phyloP scores from a whole-genome alignment of 2,329 filamentous ascomycete species.

The Cordyceps cicadae region DNA sequence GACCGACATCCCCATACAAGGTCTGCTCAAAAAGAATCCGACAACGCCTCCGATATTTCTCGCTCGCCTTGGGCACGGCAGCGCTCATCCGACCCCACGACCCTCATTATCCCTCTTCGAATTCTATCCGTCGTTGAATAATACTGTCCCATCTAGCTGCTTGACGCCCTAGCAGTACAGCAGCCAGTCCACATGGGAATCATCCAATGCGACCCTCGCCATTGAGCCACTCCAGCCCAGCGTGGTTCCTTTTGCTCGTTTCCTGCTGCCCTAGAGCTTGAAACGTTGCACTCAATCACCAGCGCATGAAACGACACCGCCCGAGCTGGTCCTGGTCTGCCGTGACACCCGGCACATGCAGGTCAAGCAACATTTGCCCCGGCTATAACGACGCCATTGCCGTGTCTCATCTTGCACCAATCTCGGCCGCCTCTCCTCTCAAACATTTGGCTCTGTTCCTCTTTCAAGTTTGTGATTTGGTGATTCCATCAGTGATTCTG shows the following conservation, averaged over 20 bases:
- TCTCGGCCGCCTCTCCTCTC: not conserved
- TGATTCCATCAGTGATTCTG: not conserved
- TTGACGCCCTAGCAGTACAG: not conserved
- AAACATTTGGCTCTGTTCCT: not conserved
- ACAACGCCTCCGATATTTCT: not conserved
- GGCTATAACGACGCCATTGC: not conserved
- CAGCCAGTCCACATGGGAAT: slow-evolving; percentile 2
- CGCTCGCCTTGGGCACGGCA: slow-evolving; percentile 3
- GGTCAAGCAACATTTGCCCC: not conserved
- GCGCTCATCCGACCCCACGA: not conserved
- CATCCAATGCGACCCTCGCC: not conserved
- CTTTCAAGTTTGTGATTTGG: not conserved
- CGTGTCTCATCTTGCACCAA: not conserved
- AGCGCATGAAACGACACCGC: not conserved
- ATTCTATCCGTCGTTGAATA: not conserved
- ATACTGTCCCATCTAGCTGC: not conserved
- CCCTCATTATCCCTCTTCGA: not conserved
- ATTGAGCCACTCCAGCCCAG: slow-evolving; percentile 1
- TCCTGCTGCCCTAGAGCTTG: not conserved
- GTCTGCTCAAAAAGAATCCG: not conserved
- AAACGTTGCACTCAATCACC: not conserved
- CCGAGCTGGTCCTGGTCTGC: not conserved
- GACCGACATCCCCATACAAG: not conserved
- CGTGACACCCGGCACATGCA: not conserved
- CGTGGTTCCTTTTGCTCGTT: not conserved